phyloP scores from a whole-genome alignment of 2,329 filamentous ascomycete genomes.

The Nemania sp. region DNA sequence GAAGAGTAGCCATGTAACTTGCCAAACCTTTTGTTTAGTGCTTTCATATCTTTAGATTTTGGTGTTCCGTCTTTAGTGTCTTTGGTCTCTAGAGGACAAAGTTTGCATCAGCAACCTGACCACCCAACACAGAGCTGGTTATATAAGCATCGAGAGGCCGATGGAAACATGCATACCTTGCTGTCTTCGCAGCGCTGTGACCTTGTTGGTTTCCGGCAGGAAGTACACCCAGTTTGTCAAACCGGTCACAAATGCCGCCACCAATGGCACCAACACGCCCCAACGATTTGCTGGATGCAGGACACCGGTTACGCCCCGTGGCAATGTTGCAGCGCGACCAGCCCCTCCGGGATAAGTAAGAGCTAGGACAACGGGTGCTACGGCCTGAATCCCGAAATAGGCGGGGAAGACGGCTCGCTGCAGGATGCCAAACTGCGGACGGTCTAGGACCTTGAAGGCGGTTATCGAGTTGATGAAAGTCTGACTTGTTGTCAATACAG shows the following conservation, averaged over 20 bases:
- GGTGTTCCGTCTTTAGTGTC: slow-evolving; percentile 88
- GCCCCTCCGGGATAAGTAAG: slow-evolving; percentile 79
- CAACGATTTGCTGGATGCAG: slow-evolving; percentile 71
- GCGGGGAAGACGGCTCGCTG: slow-evolving; percentile 86
- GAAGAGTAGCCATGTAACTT: slow-evolving; percentile 85
- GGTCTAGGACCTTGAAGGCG: slow-evolving; percentile 80
- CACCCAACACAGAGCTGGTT: slow-evolving; percentile 5
- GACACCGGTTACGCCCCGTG: slow-evolving; percentile 66
- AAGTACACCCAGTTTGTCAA: slow-evolving; percentile 77
- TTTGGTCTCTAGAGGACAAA: slow-evolving; percentile 71
- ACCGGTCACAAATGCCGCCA: slow-evolving; percentile 76
- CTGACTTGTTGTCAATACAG: slow-evolving; percentile 54
- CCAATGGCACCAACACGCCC: slow-evolving; percentile 75
- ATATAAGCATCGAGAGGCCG: neutral
- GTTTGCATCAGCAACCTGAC: slow-evolving; percentile 35
- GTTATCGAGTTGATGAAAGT: slow-evolving; percentile 81
- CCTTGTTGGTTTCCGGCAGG: slow-evolving; percentile 78
- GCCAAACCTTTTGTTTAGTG: slow-evolving; percentile 82
- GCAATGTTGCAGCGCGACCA: slow-evolving; percentile 25
- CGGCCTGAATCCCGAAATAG: slow-evolving; percentile 88
- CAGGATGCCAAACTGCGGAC: slow-evolving; percentile 82
- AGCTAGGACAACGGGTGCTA: slow-evolving; percentile 77
- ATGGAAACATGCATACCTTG: slow-evolving; percentile 71
- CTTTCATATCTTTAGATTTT: slow-evolving; percentile 86
- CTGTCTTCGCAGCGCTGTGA: slow-evolving; percentile 80